Percentiles rank a stretch among this genome's conserved stretches.
Evolutionary conservation across 257 asterid genomes (phyloP).

Genomic region (Fraxinus cuspidata): DNA sequence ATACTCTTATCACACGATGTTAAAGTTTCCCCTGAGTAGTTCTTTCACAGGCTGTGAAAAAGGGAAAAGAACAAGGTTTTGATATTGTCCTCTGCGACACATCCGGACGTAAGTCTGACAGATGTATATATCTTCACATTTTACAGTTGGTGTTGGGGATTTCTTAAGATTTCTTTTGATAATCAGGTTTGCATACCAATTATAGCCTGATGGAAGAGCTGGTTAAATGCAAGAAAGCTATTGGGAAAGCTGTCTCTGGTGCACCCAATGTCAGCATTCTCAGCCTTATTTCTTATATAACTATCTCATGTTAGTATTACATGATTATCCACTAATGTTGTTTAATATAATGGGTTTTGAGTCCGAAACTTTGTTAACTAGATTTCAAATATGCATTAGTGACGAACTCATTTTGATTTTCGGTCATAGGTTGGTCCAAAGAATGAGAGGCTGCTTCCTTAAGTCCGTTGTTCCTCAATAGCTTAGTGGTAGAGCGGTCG

Average conservation of each 20-base stretch:
- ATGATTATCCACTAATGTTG: background rate
- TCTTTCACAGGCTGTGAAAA: constrained; percentile 94
- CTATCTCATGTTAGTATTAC: background rate
- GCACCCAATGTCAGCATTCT: constrained; percentile 80
- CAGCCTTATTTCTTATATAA: background rate
- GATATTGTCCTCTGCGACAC: constrained; percentile 92
- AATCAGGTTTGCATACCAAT: constrained; percentile 86
- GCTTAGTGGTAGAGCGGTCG: too few species aligned
- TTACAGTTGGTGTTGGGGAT: constrained; percentile 8
- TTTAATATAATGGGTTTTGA: background rate
- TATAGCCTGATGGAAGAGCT: constrained; percentile 97
- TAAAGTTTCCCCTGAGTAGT: constrained; percentile 83
- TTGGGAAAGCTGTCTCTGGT: constrained; percentile 71
- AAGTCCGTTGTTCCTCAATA: too few species aligned
- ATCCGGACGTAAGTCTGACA: constrained; percentile 80
- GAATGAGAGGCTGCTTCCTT: too few species aligned
- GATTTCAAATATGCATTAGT: background rate
- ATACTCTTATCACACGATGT: constrained; percentile 40
- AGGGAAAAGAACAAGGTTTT: constrained; percentile 71
- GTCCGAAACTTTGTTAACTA: background rate
- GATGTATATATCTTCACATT: constrained; percentile 6
- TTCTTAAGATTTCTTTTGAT: background rate
- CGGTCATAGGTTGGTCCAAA: too few species aligned
- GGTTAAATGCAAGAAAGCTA: constrained; percentile 79
- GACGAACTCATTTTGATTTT: too few species aligned